Evolutionary conservation across 129 eudicot genomes (phyloP), one percentile per base, ranked within the genome.

Genomic region (Tanacetum coccineum): DNA sequence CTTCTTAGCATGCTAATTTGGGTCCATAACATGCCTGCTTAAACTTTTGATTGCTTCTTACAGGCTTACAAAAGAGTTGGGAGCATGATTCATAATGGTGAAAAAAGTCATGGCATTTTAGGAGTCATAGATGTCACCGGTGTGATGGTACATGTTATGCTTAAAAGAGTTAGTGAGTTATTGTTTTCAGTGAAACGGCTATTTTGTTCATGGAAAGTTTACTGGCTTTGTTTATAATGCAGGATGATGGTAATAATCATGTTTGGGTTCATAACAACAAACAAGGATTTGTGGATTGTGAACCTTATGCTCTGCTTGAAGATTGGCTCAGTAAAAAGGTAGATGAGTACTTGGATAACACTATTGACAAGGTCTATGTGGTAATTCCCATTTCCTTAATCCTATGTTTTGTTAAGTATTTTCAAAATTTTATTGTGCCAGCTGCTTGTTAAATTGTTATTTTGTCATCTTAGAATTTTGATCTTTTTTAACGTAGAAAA

Each of bases 41-140:
- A 18, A 15, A 48, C 4, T 48, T 26, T 17, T 50, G 21, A 17
- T 12, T 72, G 28, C 25, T 69, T 50, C 2, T 15, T 71, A 54
- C 25, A 87, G 96, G 96, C 96, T 60, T 88, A 88, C 76, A 88
- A 85, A 72, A 81, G 96, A 72, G 96, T 88, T 64, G 92, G 96
- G 17, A 70, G 83, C 62, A 88, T 88, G 96, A 56, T 82, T 52
- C 85, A 88, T 64, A 88, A 81, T 72, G 92, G 87, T 59, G 92
- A 88, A 62, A 76, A 74, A 73, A 88, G 92, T 66, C 87, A 86
- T 73, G 96, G 92, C 40, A 75, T 85, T 54, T 62, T 88, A 54
- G 96, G 96, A 22, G 96, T 88, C 18, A 76, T 85, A 56, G 96
- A 85, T 74, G 92, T 88, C 58, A 82, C 89, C 3, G 66, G 64